Percentiles rank a stretch among this genome's conserved stretches.
These are phyloP conservation scores for Globisporangium cylindrosporum DNA, from an alignment of 352 stramenopile genomes.

Conservation along the genomic window DNA sequence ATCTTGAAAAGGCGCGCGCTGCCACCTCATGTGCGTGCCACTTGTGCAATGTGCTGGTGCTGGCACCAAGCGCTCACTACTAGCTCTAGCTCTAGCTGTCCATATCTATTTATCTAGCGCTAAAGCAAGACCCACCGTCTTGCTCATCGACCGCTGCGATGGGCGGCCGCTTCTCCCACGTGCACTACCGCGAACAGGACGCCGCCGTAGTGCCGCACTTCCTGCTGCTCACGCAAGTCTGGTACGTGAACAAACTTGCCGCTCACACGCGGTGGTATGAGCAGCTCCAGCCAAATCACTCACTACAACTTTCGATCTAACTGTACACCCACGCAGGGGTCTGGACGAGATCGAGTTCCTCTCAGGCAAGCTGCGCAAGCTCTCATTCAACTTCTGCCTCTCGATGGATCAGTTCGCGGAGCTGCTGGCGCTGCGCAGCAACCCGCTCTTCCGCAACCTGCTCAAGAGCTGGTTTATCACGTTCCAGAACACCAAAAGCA, in stretches of 20 bases:
- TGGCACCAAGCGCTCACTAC: not conserved
- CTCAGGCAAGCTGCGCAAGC: slow-evolving; percentile 41
- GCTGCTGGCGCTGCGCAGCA: slow-evolving; percentile 51
- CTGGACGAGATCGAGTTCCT: slow-evolving; percentile 57
- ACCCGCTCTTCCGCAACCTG: slow-evolving; percentile 54
- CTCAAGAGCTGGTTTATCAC: slow-evolving; percentile 56
- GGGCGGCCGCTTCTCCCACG: slow-evolving; percentile 68
- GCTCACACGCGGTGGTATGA: not conserved
- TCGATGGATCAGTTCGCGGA: slow-evolving; percentile 64
- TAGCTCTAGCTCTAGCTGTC: not conserved
- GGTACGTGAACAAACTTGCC: slow-evolving; percentile 22
- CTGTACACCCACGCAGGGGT: slow-evolving; percentile 21
- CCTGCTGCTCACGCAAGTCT: slow-evolving; percentile 65
- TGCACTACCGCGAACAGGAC: slow-evolving; percentile 75
- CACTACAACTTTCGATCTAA: too few species aligned
- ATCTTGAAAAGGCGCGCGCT: slow-evolving; percentile 7
- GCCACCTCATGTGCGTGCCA: not conserved
- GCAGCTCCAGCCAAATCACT: not conserved
- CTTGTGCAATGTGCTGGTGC: not conserved
- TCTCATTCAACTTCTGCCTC: slow-evolving; percentile 82
- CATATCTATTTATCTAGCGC: not conserved
- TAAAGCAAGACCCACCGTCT: not conserved
- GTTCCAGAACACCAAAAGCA: slow-evolving; percentile 66
- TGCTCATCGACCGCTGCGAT: slow-evolving; percentile 21
- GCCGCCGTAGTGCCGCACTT: slow-evolving; percentile 57